Base-by-base conservation (phyloP, 2,329 filamentous ascomycete species). In the Tolypocladium nubicola region DNA sequence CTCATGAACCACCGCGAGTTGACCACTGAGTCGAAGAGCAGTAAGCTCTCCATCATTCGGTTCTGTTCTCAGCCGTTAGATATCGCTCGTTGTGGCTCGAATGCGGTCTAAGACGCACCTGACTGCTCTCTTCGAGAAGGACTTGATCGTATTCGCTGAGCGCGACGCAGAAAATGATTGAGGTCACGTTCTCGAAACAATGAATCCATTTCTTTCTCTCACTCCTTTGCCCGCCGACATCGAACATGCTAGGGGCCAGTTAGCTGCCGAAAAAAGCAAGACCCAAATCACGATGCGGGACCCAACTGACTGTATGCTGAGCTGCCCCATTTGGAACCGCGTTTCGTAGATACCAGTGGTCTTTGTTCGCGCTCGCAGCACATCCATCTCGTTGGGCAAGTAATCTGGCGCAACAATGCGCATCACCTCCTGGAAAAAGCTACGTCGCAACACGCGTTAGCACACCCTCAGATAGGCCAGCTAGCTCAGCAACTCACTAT, bases 131-230 rank as follows among this genome's bases (percentile, higher is more conserved):
- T 75, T 99, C 94, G 45, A 99, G 79, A 56, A 99, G 78, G 6
- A 97, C 93, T 75, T 99, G 94, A 69, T 99, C 94, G 71, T 99
- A 99, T 75, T 99, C 94, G 76, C 92, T 97, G 65, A 99, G 77
- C 19, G 94, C 94, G 61, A 99, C 94, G 69, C 94, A 99, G 75
- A 99, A 99, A 65, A 99, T 99, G 73, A 99, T 99, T 4, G 94
- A 97, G 49, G 94, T 99, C 67, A 99, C 94, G 67, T 97, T 97
- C 73, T 99, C 94, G 73, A 99, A 99, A 77, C 94, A 99, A 76
- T 99, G 94, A 70, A 99, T 99, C 94, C 94, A 99, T 77, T 99
- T 99, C 79, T 99, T 99, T 61, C 94, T 84, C 75, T 99, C 94
- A 72, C 93, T 97, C 70, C 94, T 81, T 75, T 99, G 94, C 30